Conservation (phyloP, 495 filamentous ascomycete species). For the Pyrenula massariospora region DNA sequence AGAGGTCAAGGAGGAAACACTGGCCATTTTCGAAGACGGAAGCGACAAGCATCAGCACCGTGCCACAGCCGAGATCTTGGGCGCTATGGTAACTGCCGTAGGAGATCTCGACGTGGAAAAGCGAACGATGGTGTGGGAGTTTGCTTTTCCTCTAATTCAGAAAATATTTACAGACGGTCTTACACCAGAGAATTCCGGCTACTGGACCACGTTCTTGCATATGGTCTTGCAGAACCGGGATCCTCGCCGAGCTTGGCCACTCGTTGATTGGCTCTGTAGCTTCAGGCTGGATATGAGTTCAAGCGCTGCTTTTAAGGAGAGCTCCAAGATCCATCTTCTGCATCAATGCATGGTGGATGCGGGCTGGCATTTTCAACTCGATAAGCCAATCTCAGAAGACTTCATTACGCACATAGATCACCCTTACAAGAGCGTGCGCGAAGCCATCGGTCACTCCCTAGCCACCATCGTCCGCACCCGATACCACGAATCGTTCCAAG, state of each 20-base stretch:
- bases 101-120: constrained; percentile 56
- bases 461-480: constrained; percentile 77
- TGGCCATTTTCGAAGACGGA: constrained; percentile 73
- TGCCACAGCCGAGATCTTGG: constrained; percentile 88
- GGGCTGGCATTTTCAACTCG: constrained; percentile 93
- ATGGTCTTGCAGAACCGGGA: constrained; percentile 75
- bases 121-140: constrained; percentile 70
- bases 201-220: constrained; percentile 91
- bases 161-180: constrained; percentile 79
- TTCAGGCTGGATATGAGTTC: constrained; percentile 90
- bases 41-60: constrained; percentile 97
- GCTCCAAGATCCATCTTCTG: constrained; percentile 85
- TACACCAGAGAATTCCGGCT: constrained; percentile 84
- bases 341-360: constrained; percentile 77
- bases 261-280: constrained; percentile 70
- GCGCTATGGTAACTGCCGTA: constrained; percentile 66
- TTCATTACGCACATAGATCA: constrained; percentile 90
- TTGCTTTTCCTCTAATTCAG: constrained; percentile 78
- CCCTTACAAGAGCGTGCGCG: constrained; percentile 92
- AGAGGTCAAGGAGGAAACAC: constrained; percentile 74
- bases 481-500: constrained; percentile 83
- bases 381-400: constrained; percentile 81
- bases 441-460: constrained; percentile 84
- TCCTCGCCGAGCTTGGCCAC: constrained; percentile 72
- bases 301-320: constrained; percentile 98